phyloP scores from a whole-genome alignment of 139 green algal species.

The Closterium sp. region DNA sequence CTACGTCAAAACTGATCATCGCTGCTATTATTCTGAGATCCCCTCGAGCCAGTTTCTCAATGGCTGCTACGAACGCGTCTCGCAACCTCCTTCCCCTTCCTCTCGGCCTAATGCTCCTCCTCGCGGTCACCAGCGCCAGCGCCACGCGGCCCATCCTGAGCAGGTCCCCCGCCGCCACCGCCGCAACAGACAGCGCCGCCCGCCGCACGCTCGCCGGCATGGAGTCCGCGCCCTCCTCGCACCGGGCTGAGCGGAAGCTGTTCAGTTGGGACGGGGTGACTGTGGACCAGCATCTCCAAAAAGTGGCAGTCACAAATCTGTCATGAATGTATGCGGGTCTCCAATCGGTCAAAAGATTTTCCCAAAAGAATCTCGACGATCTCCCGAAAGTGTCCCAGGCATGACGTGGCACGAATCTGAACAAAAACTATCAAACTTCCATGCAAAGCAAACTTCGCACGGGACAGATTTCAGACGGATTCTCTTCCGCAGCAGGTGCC shows the following conservation, averaged over 20 bases:
- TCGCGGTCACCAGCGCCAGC: neutral
- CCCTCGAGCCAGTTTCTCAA: neutral
- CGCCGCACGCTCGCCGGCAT: neutral
- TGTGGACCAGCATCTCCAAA: too few species aligned
- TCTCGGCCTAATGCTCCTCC: neutral
- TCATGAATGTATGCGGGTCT: too few species aligned
- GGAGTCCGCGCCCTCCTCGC: neutral
- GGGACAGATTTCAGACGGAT: too few species aligned
- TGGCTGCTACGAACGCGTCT: neutral
- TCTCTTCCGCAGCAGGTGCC: too few species aligned
- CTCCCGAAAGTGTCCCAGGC: too few species aligned
- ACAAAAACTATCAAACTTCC: too few species aligned
- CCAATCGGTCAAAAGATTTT: too few species aligned
- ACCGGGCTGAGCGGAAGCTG: neutral
- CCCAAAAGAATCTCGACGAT: too few species aligned
- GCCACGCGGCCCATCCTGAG: neutral
- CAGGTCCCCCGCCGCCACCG: neutral
- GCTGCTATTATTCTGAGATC: neutral
- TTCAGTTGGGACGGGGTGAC: too few species aligned
- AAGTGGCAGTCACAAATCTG: too few species aligned
- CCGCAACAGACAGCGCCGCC: neutral
- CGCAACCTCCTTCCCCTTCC: neutral
- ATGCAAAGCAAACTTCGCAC: too few species aligned
- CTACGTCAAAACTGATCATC: neutral
- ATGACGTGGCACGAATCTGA: too few species aligned